Evolutionary conservation across 139 green algal species (phyloP).

Genomic region (Chlamydomonas asymmetrica): DNA sequence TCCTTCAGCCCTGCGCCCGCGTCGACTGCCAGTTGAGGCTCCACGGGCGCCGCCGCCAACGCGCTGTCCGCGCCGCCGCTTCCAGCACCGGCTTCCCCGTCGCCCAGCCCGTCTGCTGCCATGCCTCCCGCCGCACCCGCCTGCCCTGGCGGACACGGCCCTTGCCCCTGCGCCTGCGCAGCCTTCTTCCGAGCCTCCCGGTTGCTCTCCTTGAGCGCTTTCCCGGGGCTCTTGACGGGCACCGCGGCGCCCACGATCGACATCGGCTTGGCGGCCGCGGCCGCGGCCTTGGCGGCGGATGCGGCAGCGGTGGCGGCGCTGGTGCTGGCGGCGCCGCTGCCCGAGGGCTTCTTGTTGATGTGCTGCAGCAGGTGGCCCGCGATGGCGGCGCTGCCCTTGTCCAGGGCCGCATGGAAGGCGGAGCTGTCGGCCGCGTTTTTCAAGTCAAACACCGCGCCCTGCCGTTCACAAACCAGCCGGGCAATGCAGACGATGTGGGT

Average conservation of each 20-base stretch:
- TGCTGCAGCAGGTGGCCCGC: constrained; percentile 40
- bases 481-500: too few species aligned
- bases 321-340: neutral
- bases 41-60: too few species aligned
- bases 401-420: constrained; percentile 38
- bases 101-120: neutral
- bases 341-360: constrained; percentile 29
- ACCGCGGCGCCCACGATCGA: too few species aligned
- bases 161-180: neutral
- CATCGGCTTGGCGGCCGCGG: constrained; percentile 17
- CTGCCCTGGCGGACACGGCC: neutral
- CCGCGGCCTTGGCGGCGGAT: neutral
- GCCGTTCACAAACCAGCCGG: too few species aligned
- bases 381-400: constrained; percentile 36
- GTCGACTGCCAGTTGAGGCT: constrained; percentile 18
- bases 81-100: too few species aligned
- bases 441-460: constrained; percentile 41
- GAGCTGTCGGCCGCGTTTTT: constrained; percentile 49
- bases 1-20: constrained; percentile 34
- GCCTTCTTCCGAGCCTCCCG: neutral
- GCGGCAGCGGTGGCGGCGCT: neutral
- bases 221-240: too few species aligned
- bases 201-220: constrained; percentile 7
- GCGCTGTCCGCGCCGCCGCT: neutral
- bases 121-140: too few species aligned